Percentiles rank a stretch among this genome's conserved stretches.
phyloP scores from a whole-genome alignment of 192 early-diverging fungal species.

The Haplosporangium gracile region DNA sequence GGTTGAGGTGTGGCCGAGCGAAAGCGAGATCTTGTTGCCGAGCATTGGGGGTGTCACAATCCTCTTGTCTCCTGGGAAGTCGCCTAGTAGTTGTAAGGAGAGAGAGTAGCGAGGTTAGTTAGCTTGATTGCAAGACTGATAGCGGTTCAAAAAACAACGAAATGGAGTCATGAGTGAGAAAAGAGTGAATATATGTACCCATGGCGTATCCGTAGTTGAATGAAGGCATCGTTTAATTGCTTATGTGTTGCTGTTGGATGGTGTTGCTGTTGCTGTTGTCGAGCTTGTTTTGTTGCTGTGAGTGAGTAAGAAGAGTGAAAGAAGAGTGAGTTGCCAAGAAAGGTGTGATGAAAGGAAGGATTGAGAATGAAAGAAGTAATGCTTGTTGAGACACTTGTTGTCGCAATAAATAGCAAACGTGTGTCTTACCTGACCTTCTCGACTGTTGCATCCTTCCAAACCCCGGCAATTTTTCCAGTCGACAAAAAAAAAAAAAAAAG shows the following conservation, averaged over 20 bases:
- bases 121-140: neutral
- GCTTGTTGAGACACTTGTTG: neutral
- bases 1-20: conserved; percentile 54
- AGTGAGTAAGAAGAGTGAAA: neutral
- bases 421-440: conserved; percentile 1
- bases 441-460: neutral
- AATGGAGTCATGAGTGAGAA: neutral
- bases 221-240: neutral
- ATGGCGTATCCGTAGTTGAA: conserved; percentile 54
- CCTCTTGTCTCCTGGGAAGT: conserved; percentile 51
- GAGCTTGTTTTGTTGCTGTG: neutral
- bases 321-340: neutral
- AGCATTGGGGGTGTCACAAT: conserved; percentile 61
- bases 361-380: neutral
- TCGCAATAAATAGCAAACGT: neutral
- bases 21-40: conserved; percentile 59
- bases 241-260: neutral
- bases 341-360: neutral
- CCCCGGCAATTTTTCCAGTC: conserved; percentile 8
- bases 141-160: neutral
- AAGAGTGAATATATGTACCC: conserved; percentile 9
- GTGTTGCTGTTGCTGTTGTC: neutral
- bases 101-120: neutral
- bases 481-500: neutral
- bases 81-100: conserved; percentile 14